These are phyloP conservation scores for Dendrothele bispora DNA, from an alignment of 768 basidiomycete genomes.

Conservation along the genomic window DNA sequence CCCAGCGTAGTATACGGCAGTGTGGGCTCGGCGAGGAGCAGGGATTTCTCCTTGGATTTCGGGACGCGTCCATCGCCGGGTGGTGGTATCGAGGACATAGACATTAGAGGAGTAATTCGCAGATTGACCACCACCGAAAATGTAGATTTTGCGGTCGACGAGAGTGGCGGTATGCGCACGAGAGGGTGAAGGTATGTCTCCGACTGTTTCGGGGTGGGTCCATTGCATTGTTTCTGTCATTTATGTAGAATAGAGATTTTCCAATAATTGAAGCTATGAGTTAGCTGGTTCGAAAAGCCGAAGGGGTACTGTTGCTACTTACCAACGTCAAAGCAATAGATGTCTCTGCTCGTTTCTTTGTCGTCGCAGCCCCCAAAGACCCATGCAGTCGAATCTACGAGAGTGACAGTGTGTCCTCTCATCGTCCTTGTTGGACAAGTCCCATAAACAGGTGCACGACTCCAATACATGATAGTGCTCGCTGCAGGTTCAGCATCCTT, in stretches of 20 bases:
- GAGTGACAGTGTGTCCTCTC: conserved; percentile 81
- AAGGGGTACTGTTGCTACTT: too few relatives aligned
- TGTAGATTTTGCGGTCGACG: conserved; percentile 74
- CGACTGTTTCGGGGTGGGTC: conserved; percentile 73
- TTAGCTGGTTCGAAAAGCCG: conserved; percentile 13
- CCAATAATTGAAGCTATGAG: not conserved
- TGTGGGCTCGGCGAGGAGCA: conserved; percentile 83
- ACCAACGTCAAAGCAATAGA: conserved; percentile 88
- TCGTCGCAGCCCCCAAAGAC: conserved; percentile 90
- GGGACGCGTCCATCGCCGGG: conserved; percentile 65
- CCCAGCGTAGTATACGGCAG: conserved; percentile 68
- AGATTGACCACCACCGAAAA: conserved; percentile 88
- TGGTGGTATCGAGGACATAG: conserved; percentile 79
- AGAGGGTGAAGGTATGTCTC: conserved; percentile 80
- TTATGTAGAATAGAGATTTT: not conserved
- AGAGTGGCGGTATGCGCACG: conserved; percentile 88
- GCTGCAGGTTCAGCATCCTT: conserved; percentile 60
- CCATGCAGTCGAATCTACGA: conserved; percentile 84
- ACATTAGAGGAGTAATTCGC: conserved; percentile 80
- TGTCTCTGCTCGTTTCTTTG: conserved; percentile 67
- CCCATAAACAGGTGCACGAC: conserved; percentile 78
- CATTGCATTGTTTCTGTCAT: conserved; percentile 87
- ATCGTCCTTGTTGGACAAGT: conserved; percentile 62
- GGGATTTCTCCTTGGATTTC: conserved; percentile 32
- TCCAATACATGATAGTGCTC: conserved; percentile 84